Base-by-base conservation (phyloP, 2,329 filamentous ascomycete genomes). In the Exophiala sp. region DNA sequence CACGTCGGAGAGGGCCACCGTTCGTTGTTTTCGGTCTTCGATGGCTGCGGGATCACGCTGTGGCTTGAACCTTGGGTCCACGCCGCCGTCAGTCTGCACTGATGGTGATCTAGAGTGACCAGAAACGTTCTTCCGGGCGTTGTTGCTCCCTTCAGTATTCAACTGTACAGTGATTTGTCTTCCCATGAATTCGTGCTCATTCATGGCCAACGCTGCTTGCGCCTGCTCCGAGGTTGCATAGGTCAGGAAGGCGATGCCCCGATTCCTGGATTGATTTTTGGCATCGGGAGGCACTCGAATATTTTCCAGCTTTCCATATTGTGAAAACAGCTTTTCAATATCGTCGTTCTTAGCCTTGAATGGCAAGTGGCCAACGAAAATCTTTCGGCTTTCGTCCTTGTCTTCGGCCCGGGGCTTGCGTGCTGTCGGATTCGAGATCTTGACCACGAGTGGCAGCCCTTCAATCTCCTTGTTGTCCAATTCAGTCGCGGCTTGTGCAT, bases 341-440 rank as follows among this genome's bases (percentile, higher is more conserved):
- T 95, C 88, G 1, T 79, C 72, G 64, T 94, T 88, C 2, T 76
- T 79, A 1, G 81, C 76, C 29, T 76, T 77, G 54, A 75, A 76
- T 58, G 87, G 82, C 10, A 92, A 69, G 55, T 89, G 87, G 50
- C 78, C 85, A 48, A 96, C 77, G 64, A 91, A 88, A 8, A 97
- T 72, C 71, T 97, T 92, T 33, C 94, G 84, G 3, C 89, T 89
- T 69, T 97, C 92, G n/a, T 88, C 84, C 45, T 88, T 80, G 8
- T 91, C 85, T 18, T 91, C 91, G 54, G 86, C 82, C 18, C 94
- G 87, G 39, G 82, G 78, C 69, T 95, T 90, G 70, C 89, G 92
- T 29, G 81, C 81, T 7, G 75, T 73, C 0, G 94, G 94, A 65
- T 97, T 84, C 0, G 94, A 97, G 62, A 95, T 89, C 71, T 91